Evolutionary conservation across 306 rosid species (phyloP).

Genomic region (Vigna hirtella): DNA sequence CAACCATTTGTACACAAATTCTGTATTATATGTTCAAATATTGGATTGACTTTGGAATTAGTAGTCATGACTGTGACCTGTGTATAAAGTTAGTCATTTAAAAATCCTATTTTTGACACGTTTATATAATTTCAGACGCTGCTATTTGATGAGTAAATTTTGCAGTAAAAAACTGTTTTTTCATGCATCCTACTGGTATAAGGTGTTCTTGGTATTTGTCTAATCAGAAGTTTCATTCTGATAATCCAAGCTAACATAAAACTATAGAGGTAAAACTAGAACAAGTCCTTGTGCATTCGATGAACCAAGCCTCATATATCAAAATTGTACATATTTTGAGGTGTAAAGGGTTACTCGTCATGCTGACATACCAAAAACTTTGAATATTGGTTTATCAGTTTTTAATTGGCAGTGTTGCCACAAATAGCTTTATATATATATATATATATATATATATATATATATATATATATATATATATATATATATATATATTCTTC

Average conservation of each 20-base stretch:
- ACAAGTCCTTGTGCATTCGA: background rate
- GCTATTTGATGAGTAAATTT: background rate
- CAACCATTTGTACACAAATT: slow-evolving; percentile 21
- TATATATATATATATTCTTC: slow-evolving; percentile 26
- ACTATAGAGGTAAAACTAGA: background rate
- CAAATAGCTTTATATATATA: background rate
- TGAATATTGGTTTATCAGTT: background rate
- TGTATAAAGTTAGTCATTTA: background rate
- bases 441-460: slow-evolving; percentile 23
- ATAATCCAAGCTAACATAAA: background rate
- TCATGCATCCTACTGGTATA: background rate
- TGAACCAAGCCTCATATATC: background rate
- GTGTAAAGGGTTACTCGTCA: slow-evolving; percentile 37
- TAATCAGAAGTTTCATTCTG: background rate
- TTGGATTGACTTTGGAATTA: slow-evolving; percentile 30
- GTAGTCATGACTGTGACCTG: slow-evolving; percentile 6
- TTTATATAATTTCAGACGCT: background rate
- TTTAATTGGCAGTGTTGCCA: background rate
- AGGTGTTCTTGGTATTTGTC: background rate
- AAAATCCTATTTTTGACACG: slow-evolving; percentile 26
- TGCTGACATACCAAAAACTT: slow-evolving; percentile 35
- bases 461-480: background rate
- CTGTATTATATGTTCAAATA: background rate
- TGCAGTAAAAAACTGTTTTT: background rate
- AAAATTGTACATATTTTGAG: slow-evolving; percentile 1